phyloP scores from a whole-genome alignment of 2,329 filamentous ascomycete genomes.

The Stachybotrys echinatus region DNA sequence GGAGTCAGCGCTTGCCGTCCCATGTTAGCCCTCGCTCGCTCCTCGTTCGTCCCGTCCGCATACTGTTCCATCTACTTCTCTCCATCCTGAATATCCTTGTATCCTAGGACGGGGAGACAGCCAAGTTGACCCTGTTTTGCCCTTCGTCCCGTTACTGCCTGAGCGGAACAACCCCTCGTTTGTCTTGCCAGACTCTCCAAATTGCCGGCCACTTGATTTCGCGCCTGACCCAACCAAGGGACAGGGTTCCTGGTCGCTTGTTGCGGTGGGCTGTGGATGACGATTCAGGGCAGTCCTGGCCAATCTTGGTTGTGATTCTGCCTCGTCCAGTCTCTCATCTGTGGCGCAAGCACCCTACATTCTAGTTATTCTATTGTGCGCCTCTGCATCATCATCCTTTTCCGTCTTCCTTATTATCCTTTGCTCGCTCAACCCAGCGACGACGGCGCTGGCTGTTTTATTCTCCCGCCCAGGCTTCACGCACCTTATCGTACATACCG shows the following conservation, averaged over 20 bases:
- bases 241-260: neutral
- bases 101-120: no score
- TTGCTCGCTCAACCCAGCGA: neutral
- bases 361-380: neutral
- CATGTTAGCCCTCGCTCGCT: neutral
- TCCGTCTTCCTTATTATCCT: neutral
- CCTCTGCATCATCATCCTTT: neutral
- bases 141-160: neutral
- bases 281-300: neutral
- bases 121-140: no score
- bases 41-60: neutral
- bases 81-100: no score
- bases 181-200: neutral
- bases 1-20: neutral
- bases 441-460: neutral
- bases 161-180: neutral
- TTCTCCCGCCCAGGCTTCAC: neutral
- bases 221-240: neutral
- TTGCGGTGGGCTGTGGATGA: slow-evolving; percentile 1
- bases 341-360: neutral
- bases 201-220: neutral
- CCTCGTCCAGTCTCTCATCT: neutral
- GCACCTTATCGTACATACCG: neutral
- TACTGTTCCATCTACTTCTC: neutral
- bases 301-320: neutral